Evolutionary conservation across 495 filamentous ascomycete species (phyloP).

Genomic region (Trichoderma erinaceum): DNA sequence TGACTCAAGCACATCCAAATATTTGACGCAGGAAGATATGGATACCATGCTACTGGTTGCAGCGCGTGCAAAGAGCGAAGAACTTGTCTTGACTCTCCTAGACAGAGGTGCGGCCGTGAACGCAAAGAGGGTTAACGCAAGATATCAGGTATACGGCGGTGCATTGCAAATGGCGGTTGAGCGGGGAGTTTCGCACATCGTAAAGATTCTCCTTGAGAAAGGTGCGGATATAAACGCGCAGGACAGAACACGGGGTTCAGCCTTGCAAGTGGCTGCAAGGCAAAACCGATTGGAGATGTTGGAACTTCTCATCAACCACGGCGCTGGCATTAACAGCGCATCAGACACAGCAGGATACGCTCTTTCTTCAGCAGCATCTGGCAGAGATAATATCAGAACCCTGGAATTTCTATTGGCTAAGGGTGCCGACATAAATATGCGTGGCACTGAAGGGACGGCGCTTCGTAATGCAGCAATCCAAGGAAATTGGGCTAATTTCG

Average conservation of each 20-base stretch:
- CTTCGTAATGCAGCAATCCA: not conserved
- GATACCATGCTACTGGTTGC: constrained; percentile 25
- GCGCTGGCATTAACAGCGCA: not conserved
- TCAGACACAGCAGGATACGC: not conserved
- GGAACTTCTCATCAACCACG: not conserved
- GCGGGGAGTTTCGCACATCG: not conserved
- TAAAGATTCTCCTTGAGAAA: not conserved
- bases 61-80: constrained; percentile 15
- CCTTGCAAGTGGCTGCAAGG: not conserved
- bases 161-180: not conserved
- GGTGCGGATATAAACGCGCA: not conserved
- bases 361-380: not conserved
- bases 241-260: not conserved
- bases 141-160: not conserved
- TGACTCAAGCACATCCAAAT: constrained; percentile 11
- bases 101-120: constrained; percentile 27
- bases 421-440: constrained; percentile 21
- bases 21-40: constrained; percentile 14
- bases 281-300: not conserved
- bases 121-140: constrained; percentile 15
- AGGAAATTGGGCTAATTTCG: not conserved
- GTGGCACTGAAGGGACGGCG: not conserved
- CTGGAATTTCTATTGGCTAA: constrained; percentile 23
- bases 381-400: not conserved
- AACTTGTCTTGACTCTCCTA: constrained; percentile 24